These are phyloP conservation scores for Grigorovia jiainica DNA, from an alignment of 805 yeast species.

Conservation along the genomic window DNA sequence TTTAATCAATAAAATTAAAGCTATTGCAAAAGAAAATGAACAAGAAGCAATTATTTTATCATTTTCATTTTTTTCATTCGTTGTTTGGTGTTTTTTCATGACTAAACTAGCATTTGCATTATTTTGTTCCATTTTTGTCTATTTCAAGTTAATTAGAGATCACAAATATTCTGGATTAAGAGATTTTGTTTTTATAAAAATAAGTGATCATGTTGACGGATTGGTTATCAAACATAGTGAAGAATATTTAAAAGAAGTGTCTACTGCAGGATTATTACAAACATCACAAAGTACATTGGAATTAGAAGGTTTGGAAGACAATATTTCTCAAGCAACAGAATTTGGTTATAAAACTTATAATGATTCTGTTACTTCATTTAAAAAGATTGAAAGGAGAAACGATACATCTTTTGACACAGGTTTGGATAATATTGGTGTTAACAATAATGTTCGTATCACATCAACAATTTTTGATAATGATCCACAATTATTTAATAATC, in stretches of 20 bases:
- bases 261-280: neutral
- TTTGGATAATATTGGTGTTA: neutral
- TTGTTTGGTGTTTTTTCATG: slow-evolving; percentile 63
- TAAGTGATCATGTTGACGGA: slow-evolving; percentile 45
- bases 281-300: slow-evolving; percentile 1
- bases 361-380: slow-evolving; percentile 2
- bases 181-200: slow-evolving; percentile 51
- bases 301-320: neutral
- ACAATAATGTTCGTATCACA: neutral
- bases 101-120: slow-evolving; percentile 43
- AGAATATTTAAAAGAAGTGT: neutral
- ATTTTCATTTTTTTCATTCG: slow-evolving; percentile 64
- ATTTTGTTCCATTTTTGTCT: slow-evolving; percentile 44
- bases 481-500: too few relatives aligned
- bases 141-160: slow-evolving; percentile 35
- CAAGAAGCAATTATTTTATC: slow-evolving; percentile 60
- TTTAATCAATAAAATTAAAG: slow-evolving; percentile 37
- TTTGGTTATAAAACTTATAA: slow-evolving; percentile 1
- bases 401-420: neutral
- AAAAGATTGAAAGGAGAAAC: neutral
- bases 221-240: slow-evolving; percentile 21
- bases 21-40: slow-evolving; percentile 49
- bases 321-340: too few relatives aligned
- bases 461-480: neutral
- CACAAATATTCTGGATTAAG: slow-evolving; percentile 38